phyloP scores from a whole-genome alignment of 768 basidiomycete species.

The Rhodocollybia butyracea region DNA sequence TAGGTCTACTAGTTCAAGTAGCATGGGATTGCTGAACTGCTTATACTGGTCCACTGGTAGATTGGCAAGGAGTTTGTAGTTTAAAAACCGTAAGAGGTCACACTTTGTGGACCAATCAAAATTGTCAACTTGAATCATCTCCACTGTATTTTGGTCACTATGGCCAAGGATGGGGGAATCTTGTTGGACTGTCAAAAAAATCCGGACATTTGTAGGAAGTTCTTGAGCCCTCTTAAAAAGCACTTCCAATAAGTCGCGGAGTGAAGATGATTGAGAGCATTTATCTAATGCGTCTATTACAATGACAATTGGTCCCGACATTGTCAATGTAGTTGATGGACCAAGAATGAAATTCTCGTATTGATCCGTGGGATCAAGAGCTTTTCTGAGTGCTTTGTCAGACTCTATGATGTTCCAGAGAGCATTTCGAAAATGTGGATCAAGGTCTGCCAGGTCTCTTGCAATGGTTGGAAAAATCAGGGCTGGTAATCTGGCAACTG shows the following conservation, averaged over 20 bases:
- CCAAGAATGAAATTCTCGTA: background rate
- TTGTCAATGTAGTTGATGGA: background rate
- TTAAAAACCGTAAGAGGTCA: too few species aligned
- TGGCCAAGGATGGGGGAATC: too few species aligned
- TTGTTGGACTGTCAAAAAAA: background rate
- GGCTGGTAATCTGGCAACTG: background rate
- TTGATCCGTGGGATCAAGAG: background rate
- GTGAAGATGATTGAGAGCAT: background rate
- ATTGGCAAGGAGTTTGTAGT: too few species aligned
- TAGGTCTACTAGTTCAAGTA: too few species aligned
- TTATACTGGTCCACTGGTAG: too few species aligned
- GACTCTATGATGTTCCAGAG: background rate
- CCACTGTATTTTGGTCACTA: too few species aligned
- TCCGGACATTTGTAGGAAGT: background rate
- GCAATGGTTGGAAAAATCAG: background rate
- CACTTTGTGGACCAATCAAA: too few species aligned
- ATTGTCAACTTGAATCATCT: too few species aligned
- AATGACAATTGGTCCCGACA: background rate
- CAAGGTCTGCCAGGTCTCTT: background rate
- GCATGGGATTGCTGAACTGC: too few species aligned
- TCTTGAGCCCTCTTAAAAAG: background rate
- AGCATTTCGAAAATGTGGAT: background rate
- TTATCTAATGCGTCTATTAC: background rate
- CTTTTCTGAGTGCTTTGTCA: background rate
- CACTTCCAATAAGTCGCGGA: background rate